Percentiles rank a stretch among this genome's conserved stretches.
These are phyloP conservation scores for Kodamaea ohmeri DNA, from an alignment of 1,139 yeast genomes.

Conservation along the genomic window DNA sequence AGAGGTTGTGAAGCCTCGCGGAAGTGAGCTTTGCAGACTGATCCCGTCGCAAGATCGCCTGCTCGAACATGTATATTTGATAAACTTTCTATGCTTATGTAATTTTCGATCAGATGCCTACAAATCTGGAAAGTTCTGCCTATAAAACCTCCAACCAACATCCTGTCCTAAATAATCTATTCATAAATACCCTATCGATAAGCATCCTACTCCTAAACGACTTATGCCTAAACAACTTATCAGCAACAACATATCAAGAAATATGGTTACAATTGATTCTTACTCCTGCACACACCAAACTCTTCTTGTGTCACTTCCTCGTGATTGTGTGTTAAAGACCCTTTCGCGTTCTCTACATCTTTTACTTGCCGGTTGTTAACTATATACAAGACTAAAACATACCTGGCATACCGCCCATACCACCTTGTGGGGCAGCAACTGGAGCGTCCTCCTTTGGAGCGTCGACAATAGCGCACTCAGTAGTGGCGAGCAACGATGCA, in stretches of 20 bases:
- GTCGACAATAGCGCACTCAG: constrained; percentile 98
- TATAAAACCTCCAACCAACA: too few relatives aligned
- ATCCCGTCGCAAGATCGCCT: constrained; percentile 10
- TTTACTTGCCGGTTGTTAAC: not conserved
- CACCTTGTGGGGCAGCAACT: constrained; percentile 54
- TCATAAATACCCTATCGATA: too few relatives aligned
- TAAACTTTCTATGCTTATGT: constrained; percentile 1
- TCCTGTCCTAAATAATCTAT: too few relatives aligned
- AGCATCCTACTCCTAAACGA: too few relatives aligned
- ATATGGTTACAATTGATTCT: too few relatives aligned
- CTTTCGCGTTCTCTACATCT: not conserved
- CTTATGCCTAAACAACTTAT: too few relatives aligned
- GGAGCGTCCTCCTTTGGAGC: constrained; percentile 79
- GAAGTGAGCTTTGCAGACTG: constrained; percentile 5
- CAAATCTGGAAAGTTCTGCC: too few relatives aligned
- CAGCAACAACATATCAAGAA: too few relatives aligned
- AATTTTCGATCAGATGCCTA: not conserved
- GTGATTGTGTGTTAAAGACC: too few relatives aligned
- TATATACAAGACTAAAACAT: constrained; percentile 21
- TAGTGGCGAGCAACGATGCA: constrained; percentile 95
- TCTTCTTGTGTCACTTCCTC: too few relatives aligned
- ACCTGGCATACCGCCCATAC: constrained; percentile 41
- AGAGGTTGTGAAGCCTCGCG: constrained; percentile 9
- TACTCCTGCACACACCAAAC: too few relatives aligned
- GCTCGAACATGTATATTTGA: constrained; percentile 13